A percentile compares a stretch with the other conserved stretches of the same genome.
These are phyloP conservation scores for Russula compacta DNA, from an alignment of 768 basidiomycete genomes.

Conservation along the genomic window DNA sequence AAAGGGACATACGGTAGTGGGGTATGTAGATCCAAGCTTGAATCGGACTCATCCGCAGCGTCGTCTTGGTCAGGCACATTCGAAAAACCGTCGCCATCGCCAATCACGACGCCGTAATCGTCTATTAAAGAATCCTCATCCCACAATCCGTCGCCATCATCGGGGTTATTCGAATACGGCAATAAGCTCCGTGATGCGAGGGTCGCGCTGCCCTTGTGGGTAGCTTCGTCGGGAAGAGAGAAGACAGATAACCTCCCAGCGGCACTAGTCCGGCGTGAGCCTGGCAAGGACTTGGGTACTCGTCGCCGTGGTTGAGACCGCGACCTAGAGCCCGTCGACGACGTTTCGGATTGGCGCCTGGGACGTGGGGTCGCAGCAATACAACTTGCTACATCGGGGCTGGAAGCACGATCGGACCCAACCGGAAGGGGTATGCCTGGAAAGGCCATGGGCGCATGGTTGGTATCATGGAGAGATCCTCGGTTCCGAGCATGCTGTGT, in stretches of 20 bases:
- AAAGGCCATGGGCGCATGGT: background rate
- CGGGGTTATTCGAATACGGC: constrained; percentile 10
- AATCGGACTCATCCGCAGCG: constrained; percentile 29
- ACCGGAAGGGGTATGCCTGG: background rate
- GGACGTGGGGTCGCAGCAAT: constrained; percentile 28
- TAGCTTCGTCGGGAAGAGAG: constrained; percentile 5
- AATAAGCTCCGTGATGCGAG: constrained; percentile 18
- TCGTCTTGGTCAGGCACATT: constrained; percentile 23
- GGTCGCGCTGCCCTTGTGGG: constrained; percentile 15
- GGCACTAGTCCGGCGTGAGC: constrained; percentile 19
- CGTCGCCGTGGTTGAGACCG: constrained; percentile 18
- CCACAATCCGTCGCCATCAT: constrained; percentile 18
- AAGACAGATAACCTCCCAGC: constrained; percentile 7
- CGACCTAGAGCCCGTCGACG: constrained; percentile 22
- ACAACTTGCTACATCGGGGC: constrained; percentile 28
- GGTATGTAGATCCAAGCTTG: constrained; percentile 32
- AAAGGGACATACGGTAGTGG: constrained; percentile 30
- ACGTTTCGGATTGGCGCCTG: constrained; percentile 22
- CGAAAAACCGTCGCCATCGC: constrained; percentile 21
- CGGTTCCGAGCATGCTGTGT: constrained; percentile 1
- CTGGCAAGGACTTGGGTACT: constrained; percentile 13
- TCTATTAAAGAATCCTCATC: constrained; percentile 25
- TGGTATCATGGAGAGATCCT: background rate
- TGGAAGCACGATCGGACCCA: constrained; percentile 19
- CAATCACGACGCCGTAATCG: constrained; percentile 25